phyloP scores from a whole-genome alignment of 768 basidiomycete genomes.

The Podaxis sp. region DNA sequence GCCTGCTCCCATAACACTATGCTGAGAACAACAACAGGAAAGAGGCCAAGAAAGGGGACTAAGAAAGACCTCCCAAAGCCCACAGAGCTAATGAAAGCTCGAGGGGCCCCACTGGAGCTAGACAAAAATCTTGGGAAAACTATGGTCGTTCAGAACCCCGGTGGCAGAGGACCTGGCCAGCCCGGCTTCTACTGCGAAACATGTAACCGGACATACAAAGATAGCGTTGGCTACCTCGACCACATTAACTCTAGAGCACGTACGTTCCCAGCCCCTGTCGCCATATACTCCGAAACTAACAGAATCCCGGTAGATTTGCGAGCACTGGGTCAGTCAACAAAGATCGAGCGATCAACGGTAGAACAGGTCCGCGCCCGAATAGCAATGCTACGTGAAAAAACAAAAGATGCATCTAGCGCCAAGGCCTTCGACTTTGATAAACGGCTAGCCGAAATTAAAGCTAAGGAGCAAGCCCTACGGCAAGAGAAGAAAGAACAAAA shows the following conservation, averaged over 20 bases:
- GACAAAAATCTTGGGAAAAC: conserved; percentile 96
- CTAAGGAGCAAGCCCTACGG: conserved; percentile 63
- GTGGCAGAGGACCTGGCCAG: conserved; percentile 82
- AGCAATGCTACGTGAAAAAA: conserved; percentile 82
- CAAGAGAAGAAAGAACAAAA: conserved; percentile 77
- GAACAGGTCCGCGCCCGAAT: conserved; percentile 93
- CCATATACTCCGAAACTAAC: background rate
- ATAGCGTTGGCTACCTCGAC: conserved; percentile 90
- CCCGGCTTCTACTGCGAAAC: conserved; percentile 94
- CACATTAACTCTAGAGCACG: conserved; percentile 94
- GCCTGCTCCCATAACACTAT: conserved; percentile 1
- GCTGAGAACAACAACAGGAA: conserved; percentile 49
- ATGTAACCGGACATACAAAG: conserved; percentile 91
- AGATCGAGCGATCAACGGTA: conserved; percentile 84
- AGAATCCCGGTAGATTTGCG: conserved; percentile 67
- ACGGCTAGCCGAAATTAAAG: conserved; percentile 79
- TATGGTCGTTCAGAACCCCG: conserved; percentile 85
- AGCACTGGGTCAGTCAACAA: conserved; percentile 93
- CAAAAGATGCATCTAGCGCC: conserved; percentile 75
- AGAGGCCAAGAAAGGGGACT: conserved; percentile 68
- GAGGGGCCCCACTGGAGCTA: conserved; percentile 81
- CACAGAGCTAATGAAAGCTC: conserved; percentile 88
- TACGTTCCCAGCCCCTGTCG: conserved; percentile 40
- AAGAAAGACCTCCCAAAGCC: conserved; percentile 88
- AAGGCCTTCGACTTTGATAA: conserved; percentile 96